phyloP scores from a whole-genome alignment of 768 basidiomycete species.

The Pholiota conissans region DNA sequence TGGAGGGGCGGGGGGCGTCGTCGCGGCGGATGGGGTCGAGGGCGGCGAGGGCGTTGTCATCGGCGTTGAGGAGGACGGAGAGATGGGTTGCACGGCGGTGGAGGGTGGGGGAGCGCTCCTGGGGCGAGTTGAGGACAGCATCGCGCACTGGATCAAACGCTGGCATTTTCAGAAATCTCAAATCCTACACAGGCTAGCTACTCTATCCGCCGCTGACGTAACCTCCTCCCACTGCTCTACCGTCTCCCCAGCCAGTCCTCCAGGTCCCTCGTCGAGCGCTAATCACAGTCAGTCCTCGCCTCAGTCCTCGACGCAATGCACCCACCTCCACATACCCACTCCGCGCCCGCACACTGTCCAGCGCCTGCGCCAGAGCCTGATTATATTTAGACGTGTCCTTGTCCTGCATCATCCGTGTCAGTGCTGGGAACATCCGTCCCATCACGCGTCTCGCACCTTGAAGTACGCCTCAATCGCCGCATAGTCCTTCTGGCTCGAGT shows the following conservation, averaged over 20 bases:
- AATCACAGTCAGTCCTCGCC: conserved; percentile 9
- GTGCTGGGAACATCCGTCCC: conserved; percentile 8
- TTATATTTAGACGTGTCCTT: conserved; percentile 72
- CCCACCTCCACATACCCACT: conserved; percentile 63
- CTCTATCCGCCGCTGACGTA: conserved; percentile 24
- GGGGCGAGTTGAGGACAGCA: conserved; percentile 79
- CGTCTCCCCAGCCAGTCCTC: conserved; percentile 39
- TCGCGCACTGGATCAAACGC: conserved; percentile 87
- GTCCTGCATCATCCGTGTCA: conserved; percentile 37
- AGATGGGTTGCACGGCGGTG: conserved; percentile 72
- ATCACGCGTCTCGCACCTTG: conserved; percentile 44
- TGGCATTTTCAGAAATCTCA: conserved; percentile 36
- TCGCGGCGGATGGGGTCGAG: conserved; percentile 26
- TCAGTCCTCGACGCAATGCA: too few relatives aligned
- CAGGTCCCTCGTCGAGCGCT: conserved; percentile 64
- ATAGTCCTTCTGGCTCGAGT: conserved; percentile 72
- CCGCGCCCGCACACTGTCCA: conserved; percentile 67
- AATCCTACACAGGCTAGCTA: conserved; percentile 7
- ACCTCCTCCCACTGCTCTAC: conserved; percentile 30
- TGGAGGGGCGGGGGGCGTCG: too few relatives aligned
- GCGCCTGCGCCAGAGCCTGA: conserved; percentile 60
- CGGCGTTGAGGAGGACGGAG: conserved; percentile 68
- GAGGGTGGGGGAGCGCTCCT: conserved; percentile 49
- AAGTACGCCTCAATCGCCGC: conserved; percentile 70
- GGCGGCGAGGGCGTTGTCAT: conserved; percentile 24